These are phyloP conservation scores for Trametes cingulata DNA, from an alignment of 768 basidiomycete species.

Conservation along the genomic window DNA sequence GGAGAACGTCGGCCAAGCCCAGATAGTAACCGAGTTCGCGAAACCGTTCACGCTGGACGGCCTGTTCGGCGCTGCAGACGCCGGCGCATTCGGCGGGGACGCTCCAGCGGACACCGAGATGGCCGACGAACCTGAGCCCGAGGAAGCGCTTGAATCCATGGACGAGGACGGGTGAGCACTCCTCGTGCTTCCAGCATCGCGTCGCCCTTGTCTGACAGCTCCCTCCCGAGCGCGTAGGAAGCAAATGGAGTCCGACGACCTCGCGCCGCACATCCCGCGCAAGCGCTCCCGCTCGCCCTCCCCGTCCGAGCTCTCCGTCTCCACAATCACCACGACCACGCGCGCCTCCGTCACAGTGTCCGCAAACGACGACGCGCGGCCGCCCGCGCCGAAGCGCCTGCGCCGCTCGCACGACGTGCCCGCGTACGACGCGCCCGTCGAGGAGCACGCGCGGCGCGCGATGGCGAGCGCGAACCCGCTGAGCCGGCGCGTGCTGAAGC, in stretches of 20 bases:
- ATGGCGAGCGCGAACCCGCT: conserved; percentile 62
- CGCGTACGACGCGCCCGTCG: conserved; percentile 50
- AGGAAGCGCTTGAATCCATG: conserved; percentile 35
- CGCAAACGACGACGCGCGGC: conserved; percentile 15
- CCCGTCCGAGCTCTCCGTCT: conserved; percentile 13
- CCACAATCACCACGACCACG: conserved; percentile 5
- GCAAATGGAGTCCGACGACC: conserved; percentile 35
- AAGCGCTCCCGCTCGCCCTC: conserved; percentile 31
- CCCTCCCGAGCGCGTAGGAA: conserved; percentile 9
- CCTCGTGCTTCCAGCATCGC: background rate
- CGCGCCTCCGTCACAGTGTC: background rate
- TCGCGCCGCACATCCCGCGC: conserved; percentile 29
- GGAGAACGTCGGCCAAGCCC: conserved; percentile 78
- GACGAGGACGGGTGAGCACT: conserved; percentile 41
- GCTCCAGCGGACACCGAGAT: conserved; percentile 30
- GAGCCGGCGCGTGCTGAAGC: conserved; percentile 59
- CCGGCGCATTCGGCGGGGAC: conserved; percentile 65
- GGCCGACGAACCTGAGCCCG: conserved; percentile 38
- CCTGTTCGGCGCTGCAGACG: conserved; percentile 78
- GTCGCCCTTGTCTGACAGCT: background rate
- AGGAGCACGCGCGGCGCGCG: conserved; percentile 42
- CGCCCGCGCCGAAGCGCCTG: conserved; percentile 54
- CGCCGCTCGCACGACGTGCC: conserved; percentile 54
- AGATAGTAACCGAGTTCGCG: conserved; percentile 69
- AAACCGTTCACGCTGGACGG: conserved; percentile 83